These are phyloP conservation scores for Raphanus sativus DNA, from an alignment of 345 rosid species.

Conservation along the genomic window DNA sequence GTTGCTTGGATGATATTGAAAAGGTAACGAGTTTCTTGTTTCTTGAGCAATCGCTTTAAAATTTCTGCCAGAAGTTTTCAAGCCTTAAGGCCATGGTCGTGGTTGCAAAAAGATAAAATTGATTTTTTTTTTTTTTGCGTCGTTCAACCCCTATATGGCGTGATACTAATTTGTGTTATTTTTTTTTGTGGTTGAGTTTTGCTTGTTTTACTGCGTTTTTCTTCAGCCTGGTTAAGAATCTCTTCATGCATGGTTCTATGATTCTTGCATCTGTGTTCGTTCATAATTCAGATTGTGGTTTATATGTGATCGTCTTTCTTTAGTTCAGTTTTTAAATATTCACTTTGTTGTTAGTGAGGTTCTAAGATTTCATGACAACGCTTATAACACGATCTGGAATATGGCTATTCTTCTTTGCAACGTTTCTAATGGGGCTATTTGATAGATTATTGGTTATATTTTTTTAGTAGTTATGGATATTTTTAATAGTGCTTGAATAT, in stretches of 20 bases:
- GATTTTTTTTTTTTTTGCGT: neutral
- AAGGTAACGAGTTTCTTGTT: slow-evolving; percentile 28
- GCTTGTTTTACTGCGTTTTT: neutral
- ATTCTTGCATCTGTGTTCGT: neutral
- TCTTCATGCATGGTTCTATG: slow-evolving; percentile 5
- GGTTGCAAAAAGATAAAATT: neutral
- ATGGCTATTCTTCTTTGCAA: neutral
- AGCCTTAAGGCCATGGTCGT: neutral
- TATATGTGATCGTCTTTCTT: neutral
- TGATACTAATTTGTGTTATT: neutral
- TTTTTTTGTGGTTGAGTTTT: neutral
- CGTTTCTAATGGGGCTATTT: neutral
- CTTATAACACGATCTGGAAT: neutral
- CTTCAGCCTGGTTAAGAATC: slow-evolving; percentile 5
- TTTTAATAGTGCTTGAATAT: neutral
- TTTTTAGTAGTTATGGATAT: neutral
- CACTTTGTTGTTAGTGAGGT: neutral
- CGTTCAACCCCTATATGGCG: neutral
- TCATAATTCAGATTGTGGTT: neutral
- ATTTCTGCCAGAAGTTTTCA: neutral
- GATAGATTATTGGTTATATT: neutral
- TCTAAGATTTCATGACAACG: neutral
- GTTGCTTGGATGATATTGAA: slow-evolving; percentile 52
- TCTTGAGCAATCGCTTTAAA: slow-evolving; percentile 8
- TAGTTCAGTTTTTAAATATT: neutral